Evolutionary conservation across 2,329 filamentous ascomycete species (phyloP).

Genomic region (Septoria petroselini): DNA sequence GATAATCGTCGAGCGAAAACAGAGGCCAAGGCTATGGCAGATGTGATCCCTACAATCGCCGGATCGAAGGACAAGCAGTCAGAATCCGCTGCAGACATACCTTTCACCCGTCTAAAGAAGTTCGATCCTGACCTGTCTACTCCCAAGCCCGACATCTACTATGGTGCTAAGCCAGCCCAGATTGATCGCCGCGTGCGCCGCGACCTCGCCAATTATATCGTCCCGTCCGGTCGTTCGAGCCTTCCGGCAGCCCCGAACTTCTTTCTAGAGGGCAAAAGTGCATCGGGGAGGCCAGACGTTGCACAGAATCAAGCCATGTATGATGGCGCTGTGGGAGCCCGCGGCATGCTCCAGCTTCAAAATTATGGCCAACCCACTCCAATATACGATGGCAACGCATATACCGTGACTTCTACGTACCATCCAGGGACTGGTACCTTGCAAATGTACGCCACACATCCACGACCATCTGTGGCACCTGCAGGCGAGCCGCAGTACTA

Average conservation of each 20-base stretch:
- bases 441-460: conserved; percentile 29
- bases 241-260: conserved; percentile 4
- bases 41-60: conserved; percentile 21
- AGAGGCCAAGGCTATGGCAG: conserved; percentile 22
- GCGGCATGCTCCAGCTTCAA: conserved; percentile 19
- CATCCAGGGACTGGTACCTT: conserved; percentile 21
- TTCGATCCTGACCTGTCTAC: conserved; percentile 37
- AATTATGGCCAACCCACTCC: conserved; percentile 23
- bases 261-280: conserved; percentile 5
- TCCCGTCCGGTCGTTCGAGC: neutral
- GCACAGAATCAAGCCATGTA: neutral
- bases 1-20: conserved; percentile 20
- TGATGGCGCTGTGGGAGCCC: conserved; percentile 1
- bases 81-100: neutral
- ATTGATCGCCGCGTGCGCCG: conserved; percentile 29
- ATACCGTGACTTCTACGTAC: conserved; percentile 28
- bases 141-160: conserved; percentile 38
- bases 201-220: conserved; percentile 24
- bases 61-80: conserved; percentile 15
- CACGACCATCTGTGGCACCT: conserved; percentile 14
- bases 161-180: conserved; percentile 33
- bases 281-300: neutral
- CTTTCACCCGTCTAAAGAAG: conserved; percentile 4
- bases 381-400: conserved; percentile 28
- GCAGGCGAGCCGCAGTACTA: conserved; percentile 25